A percentile compares a stretch with the other conserved stretches of the same genome.
Evolutionary conservation across 768 basidiomycete genomes (phyloP).

Genomic region (Suillus brevipes): DNA sequence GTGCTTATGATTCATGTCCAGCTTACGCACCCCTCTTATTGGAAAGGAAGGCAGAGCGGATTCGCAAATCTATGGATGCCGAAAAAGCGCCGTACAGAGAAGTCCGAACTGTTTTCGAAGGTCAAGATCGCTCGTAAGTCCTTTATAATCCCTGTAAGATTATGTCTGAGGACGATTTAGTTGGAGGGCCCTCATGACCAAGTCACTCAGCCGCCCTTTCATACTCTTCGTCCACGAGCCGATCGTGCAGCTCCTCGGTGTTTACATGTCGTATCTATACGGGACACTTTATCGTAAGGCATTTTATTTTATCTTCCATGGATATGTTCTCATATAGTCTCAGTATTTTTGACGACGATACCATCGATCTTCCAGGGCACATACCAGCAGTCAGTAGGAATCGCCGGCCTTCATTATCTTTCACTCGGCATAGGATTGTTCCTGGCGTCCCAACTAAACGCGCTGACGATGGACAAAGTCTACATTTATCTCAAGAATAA

Average conservation of each 20-base stretch:
- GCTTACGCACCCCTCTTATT: conserved; percentile 36
- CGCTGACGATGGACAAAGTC: conserved; percentile 53
- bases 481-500: conserved; percentile 52
- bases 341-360: conserved; percentile 69
- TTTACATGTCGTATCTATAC: conserved; percentile 72
- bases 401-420: conserved; percentile 43
- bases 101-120: conserved; percentile 52
- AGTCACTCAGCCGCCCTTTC: conserved; percentile 69
- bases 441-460: conserved; percentile 53
- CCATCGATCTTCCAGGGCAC: conserved; percentile 54
- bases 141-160: background rate
- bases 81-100: conserved; percentile 43
- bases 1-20: conserved; percentile 3
- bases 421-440: conserved; percentile 66
- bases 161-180: conserved; percentile 29
- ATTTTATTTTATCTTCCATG: background rate
- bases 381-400: conserved; percentile 47
- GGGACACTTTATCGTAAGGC: conserved; percentile 57
- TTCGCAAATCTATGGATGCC: conserved; percentile 45
- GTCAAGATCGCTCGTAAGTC: conserved; percentile 45
- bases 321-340: background rate
- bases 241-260: conserved; percentile 60
- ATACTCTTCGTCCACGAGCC: conserved; percentile 57
- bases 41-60: conserved; percentile 49
- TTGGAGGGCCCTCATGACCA: conserved; percentile 51